These are phyloP conservation scores for Dipodascus albidus DNA, from an alignment of 805 yeast genomes.

Conservation along the genomic window DNA sequence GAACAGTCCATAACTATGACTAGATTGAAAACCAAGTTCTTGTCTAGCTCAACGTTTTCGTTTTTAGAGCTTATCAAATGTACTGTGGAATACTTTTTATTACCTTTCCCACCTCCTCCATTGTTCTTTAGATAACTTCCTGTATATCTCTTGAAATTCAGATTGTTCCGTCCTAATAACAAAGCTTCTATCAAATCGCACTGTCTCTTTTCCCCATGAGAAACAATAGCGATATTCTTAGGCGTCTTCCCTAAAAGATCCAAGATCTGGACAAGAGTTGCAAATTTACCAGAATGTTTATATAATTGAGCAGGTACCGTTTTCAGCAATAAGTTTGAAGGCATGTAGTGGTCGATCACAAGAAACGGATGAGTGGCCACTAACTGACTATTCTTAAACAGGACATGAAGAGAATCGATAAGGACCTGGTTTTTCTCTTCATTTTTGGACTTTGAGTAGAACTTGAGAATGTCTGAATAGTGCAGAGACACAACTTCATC, in stretches of 20 bases:
- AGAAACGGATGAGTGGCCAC: conserved; percentile 87
- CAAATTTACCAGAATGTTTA: conserved; percentile 78
- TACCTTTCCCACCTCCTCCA: conserved; percentile 2
- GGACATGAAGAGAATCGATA: conserved; percentile 62
- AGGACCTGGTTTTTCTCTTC: conserved; percentile 39
- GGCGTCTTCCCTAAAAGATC: conserved; percentile 35
- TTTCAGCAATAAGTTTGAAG: conserved; percentile 59
- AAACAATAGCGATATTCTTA: conserved; percentile 56
- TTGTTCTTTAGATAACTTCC: conserved; percentile 38
- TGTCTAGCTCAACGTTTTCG: conserved; percentile 17
- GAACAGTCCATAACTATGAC: conserved; percentile 54
- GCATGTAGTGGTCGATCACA: conserved; percentile 74
- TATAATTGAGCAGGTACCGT: conserved; percentile 61
- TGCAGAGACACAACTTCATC: conserved; percentile 89
- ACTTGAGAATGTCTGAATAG: conserved; percentile 80
- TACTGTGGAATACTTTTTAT: conserved; percentile 23
- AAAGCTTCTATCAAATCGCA: conserved; percentile 67
- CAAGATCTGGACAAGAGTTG: conserved; percentile 52
- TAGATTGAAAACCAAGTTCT: conserved; percentile 36
- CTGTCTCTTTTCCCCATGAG: conserved; percentile 54
- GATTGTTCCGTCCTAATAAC: conserved; percentile 50
- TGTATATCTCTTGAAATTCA: conserved; percentile 56
- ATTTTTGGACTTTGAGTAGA: conserved; percentile 40
- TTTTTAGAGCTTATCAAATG: conserved; percentile 36
- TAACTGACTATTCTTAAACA: conserved; percentile 62